These are phyloP conservation scores for Pneumocystis murina DNA, from an alignment of 1,139 yeast genomes.

Conservation along the genomic window DNA sequence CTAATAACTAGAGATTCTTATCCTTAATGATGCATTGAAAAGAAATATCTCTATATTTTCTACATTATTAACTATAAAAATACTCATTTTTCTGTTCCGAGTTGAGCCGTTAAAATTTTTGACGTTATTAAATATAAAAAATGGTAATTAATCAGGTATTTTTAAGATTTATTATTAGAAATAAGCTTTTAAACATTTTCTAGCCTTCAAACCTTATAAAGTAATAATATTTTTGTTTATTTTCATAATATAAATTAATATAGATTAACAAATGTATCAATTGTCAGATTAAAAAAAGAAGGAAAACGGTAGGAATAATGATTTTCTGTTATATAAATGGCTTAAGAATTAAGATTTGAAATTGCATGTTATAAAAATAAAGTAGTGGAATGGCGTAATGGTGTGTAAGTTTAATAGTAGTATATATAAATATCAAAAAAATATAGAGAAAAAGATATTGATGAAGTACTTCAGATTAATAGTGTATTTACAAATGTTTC, in stretches of 20 bases:
- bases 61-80: neutral
- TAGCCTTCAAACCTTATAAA: neutral
- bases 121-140: neutral
- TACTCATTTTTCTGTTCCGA: neutral
- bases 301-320: constrained; percentile 6
- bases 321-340: constrained; percentile 34
- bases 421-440: neutral
- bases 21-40: too few species aligned
- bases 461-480: constrained; percentile 91
- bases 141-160: neutral
- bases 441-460: constrained; percentile 64
- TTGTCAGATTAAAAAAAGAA: constrained; percentile 80
- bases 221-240: constrained; percentile 36
- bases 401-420: constrained; percentile 30
- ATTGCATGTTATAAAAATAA: constrained; percentile 94
- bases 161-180: neutral
- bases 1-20: neutral
- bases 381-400: constrained; percentile 86
- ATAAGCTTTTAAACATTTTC: neutral
- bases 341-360: constrained; percentile 44
- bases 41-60: neutral
- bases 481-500: constrained; percentile 86
- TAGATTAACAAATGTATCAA: constrained; percentile 80
- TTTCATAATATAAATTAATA: constrained; percentile 84
- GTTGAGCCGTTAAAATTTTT: too few species aligned